Evolutionary conservation across 202 grass and related monocot genomes (phyloP).

Genomic region (Panicum virgatum): DNA sequence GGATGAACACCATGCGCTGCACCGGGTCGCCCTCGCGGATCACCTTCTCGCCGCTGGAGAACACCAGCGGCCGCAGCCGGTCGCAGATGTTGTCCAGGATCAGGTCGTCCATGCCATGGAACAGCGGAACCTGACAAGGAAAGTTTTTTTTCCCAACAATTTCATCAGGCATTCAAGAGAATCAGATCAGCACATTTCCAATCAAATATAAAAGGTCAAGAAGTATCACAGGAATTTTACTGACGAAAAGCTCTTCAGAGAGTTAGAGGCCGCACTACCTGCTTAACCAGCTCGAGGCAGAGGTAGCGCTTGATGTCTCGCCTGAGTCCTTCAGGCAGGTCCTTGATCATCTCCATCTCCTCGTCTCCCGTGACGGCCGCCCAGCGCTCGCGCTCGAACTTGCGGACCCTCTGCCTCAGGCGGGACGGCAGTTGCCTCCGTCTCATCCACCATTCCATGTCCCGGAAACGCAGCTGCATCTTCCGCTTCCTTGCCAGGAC

Average conservation of each 20-base stretch:
- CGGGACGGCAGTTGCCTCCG: conserved; percentile 83
- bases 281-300: conserved; percentile 83
- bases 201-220: neutral
- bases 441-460: conserved; percentile 99
- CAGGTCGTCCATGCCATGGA: conserved; percentile 93
- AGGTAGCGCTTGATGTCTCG: conserved; percentile 86
- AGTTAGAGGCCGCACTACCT: conserved; percentile 21
- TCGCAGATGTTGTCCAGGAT: conserved; percentile 98
- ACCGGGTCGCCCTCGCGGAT: conserved; percentile 95
- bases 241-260: neutral
- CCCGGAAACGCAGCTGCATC: conserved; percentile 81
- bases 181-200: too few species aligned
- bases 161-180: neutral
- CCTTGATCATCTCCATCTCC: conserved; percentile 95
- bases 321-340: conserved; percentile 83
- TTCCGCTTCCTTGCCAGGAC: conserved; percentile 93
- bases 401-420: conserved; percentile 75
- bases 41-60: conserved; percentile 91
- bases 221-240: neutral
- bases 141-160: neutral
- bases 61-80: conserved; percentile 79
- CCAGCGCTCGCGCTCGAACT: conserved; percentile 85
- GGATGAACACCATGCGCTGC: conserved; percentile 89
- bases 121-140: conserved; percentile 66
- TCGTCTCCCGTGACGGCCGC: conserved; percentile 80